These are phyloP conservation scores for Russula emetica DNA, from an alignment of 768 basidiomycete genomes.

Conservation along the genomic window DNA sequence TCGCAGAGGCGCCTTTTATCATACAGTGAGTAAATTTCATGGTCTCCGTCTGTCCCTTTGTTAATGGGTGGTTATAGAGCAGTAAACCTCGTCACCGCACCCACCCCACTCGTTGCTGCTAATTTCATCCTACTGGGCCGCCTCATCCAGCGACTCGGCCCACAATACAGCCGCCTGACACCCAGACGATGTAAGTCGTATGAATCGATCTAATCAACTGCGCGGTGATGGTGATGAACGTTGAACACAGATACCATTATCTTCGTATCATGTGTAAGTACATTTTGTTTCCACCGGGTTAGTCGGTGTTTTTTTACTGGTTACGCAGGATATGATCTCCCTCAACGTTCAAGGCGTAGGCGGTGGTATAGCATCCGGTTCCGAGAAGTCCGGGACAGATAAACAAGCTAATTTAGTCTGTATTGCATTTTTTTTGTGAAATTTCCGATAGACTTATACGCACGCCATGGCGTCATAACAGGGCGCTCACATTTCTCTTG, in stretches of 20 bases:
- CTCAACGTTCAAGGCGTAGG: conserved; percentile 22
- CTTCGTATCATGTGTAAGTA: conserved; percentile 23
- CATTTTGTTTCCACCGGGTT: not conserved
- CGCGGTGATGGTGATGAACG: not conserved
- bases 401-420: conserved; percentile 6
- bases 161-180: conserved; percentile 24
- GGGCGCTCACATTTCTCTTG: conserved; percentile 21
- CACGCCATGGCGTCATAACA: not conserved
- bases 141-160: conserved; percentile 20
- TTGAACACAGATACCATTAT: conserved; percentile 10
- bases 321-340: conserved; percentile 22
- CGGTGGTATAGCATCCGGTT: conserved; percentile 15
- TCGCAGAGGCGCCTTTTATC: conserved; percentile 9
- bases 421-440: not conserved
- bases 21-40: conserved; percentile 20
- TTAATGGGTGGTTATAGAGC: conserved; percentile 7
- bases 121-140: conserved; percentile 27
- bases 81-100: conserved; percentile 18
- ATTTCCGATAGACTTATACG: not conserved
- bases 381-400: not conserved
- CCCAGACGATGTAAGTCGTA: conserved; percentile 19
- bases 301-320: not conserved
- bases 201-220: not conserved
- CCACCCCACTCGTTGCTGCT: conserved; percentile 25
- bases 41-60: not conserved